A percentile compares a stretch with the other conserved stretches of the same genome.
Conservation (phyloP, 192 early-diverging fungal species). For the Coemansia sp. region DNA sequence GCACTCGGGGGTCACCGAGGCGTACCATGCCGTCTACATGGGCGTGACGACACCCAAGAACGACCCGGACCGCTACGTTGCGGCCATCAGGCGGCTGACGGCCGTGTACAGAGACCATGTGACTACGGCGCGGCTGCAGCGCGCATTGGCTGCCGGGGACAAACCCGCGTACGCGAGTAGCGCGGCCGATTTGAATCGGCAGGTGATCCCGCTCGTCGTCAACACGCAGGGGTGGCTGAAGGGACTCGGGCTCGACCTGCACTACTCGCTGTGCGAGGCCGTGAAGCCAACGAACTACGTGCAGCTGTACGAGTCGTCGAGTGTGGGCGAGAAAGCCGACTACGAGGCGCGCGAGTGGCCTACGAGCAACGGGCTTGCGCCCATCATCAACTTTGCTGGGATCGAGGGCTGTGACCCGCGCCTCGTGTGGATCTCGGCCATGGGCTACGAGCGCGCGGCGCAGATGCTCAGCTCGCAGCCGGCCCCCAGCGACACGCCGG, state of each 20-base stretch:
- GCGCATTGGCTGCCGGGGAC: background rate
- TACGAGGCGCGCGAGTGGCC: background rate
- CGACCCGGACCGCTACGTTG: slow-evolving; percentile 81
- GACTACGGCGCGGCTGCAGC: slow-evolving; percentile 7
- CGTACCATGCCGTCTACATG: slow-evolving; percentile 70
- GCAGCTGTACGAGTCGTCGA: slow-evolving; percentile 49
- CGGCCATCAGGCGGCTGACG: slow-evolving; percentile 63
- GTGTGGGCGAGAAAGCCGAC: background rate
- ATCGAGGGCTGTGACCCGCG: slow-evolving; percentile 31
- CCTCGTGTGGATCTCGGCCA: slow-evolving; percentile 32
- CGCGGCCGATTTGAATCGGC: slow-evolving; percentile 28
- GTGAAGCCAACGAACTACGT: slow-evolving; percentile 71
- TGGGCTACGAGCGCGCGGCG: slow-evolving; percentile 26
- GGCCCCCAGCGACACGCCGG: background rate
- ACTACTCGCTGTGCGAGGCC: slow-evolving; percentile 63
- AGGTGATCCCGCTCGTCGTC: slow-evolving; percentile 78
- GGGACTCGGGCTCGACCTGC: slow-evolving; percentile 83
- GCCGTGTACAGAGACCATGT: slow-evolving; percentile 57
- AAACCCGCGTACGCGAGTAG: slow-evolving; percentile 1
- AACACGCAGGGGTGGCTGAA: slow-evolving; percentile 96
- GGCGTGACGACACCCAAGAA: slow-evolving; percentile 75
- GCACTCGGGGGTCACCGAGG: slow-evolving; percentile 56
- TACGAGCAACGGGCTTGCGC: slow-evolving; percentile 11
- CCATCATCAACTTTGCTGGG: slow-evolving; percentile 52
- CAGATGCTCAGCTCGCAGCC: slow-evolving; percentile 13